phyloP scores from a whole-genome alignment of 345 rosid genomes.

The Alliaria petiolata region DNA sequence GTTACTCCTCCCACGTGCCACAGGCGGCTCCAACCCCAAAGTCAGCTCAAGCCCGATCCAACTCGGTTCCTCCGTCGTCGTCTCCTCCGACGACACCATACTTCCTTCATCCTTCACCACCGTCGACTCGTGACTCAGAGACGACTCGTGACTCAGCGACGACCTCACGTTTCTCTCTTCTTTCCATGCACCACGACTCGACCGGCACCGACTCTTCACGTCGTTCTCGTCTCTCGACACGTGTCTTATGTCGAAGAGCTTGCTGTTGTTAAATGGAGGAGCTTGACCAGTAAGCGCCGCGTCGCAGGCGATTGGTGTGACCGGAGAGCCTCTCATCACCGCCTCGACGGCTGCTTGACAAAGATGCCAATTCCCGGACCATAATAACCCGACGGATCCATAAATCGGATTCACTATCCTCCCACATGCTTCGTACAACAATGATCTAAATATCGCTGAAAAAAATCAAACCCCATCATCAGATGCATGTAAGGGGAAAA shows the following conservation, averaged over 20 bases:
- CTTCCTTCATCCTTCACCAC: slow-evolving; percentile 62
- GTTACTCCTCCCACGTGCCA: slow-evolving; percentile 43
- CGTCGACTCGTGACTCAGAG: slow-evolving; percentile 82
- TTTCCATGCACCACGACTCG: slow-evolving; percentile 42
- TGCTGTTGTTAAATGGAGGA: slow-evolving; percentile 55
- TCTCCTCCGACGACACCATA: slow-evolving; percentile 54
- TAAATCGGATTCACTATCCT: slow-evolving; percentile 93
- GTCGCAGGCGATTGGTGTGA: slow-evolving; percentile 67
- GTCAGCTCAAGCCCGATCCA: slow-evolving; percentile 61
- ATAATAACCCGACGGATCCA: slow-evolving; percentile 89
- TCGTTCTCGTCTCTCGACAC: slow-evolving; percentile 60
- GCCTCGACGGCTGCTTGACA: slow-evolving; percentile 97
- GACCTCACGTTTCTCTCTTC: slow-evolving; percentile 25
- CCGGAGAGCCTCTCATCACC: slow-evolving; percentile 79
- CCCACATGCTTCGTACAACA: slow-evolving; percentile 97
- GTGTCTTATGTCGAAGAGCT: slow-evolving; percentile 79
- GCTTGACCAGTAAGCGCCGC: slow-evolving; percentile 62
- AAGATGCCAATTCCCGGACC: slow-evolving; percentile 95
- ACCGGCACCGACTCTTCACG: slow-evolving; percentile 8
- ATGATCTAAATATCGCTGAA: slow-evolving; percentile 90
- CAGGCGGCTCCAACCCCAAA: slow-evolving; percentile 60
- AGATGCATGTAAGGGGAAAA: too few relatives aligned
- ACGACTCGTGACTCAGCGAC: slow-evolving; percentile 69
- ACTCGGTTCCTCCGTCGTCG: slow-evolving; percentile 54
- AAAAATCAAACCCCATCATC: too few relatives aligned